Percentiles rank a stretch among this genome's conserved stretches.
These are phyloP conservation scores for Cornus suecica DNA, from an alignment of 148 eudicot species.

Conservation along the genomic window DNA sequence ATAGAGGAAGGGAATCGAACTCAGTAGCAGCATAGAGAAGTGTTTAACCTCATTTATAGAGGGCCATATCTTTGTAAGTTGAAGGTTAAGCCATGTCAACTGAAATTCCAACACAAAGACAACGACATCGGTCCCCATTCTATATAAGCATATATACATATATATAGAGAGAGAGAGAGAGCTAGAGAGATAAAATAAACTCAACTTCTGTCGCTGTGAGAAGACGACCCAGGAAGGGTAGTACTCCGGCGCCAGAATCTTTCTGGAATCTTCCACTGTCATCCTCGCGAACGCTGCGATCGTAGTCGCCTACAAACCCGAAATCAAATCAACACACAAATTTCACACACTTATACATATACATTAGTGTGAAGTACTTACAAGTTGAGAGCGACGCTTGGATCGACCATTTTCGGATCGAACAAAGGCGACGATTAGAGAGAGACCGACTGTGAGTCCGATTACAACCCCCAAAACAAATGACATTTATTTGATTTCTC, in stretches of 20 bases:
- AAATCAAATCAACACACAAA: constrained; percentile 6
- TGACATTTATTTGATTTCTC: constrained; percentile 34
- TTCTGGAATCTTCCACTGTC: constrained; percentile 95
- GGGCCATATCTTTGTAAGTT: constrained; percentile 90
- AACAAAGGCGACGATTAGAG: constrained; percentile 57
- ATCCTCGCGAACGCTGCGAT: constrained; percentile 90
- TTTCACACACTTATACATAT: background rate
- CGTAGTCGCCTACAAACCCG: constrained; percentile 51
- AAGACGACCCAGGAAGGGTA: constrained; percentile 98
- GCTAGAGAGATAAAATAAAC: background rate
- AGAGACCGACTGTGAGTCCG: constrained; percentile 59
- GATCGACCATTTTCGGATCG: constrained; percentile 88
- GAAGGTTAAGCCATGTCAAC: constrained; percentile 88
- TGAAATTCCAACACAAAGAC: constrained; percentile 32
- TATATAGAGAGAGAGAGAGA: background rate
- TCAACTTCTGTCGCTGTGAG: constrained; percentile 82
- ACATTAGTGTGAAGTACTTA: constrained; percentile 5
- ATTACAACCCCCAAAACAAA: constrained; percentile 55
- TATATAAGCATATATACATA: background rate
- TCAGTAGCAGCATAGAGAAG: background rate
- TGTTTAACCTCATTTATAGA: constrained; percentile 62
- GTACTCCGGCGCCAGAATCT: constrained; percentile 68
- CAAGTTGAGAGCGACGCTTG: constrained; percentile 60
- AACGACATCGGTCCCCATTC: constrained; percentile 2
- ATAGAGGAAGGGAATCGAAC: background rate